Evolutionary conservation across 2,329 filamentous ascomycete genomes (phyloP).

Genomic region (Podosphaera xanthii): DNA sequence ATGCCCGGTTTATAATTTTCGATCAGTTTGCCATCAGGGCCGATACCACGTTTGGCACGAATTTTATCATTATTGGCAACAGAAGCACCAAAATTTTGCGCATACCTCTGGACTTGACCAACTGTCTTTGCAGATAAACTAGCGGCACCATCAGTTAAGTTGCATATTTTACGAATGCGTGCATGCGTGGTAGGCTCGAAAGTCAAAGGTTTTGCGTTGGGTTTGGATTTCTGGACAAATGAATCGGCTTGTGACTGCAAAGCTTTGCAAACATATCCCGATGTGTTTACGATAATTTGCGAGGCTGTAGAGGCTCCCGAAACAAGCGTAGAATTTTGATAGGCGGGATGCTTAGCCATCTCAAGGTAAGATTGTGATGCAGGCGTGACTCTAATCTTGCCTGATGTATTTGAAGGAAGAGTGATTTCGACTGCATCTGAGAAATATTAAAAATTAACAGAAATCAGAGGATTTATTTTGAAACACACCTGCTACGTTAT

Average conservation of each 20-base stretch:
- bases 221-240: conserved; percentile 62
- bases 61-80: conserved; percentile 37
- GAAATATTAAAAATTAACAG: conserved; percentile 1
- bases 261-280: conserved; percentile 53
- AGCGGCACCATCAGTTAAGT: conserved; percentile 59
- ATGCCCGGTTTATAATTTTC: conserved; percentile 66
- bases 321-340: conserved; percentile 67
- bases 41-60: conserved; percentile 32
- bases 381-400: conserved; percentile 44
- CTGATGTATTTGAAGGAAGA: conserved; percentile 41
- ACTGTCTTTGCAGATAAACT: conserved; percentile 68
- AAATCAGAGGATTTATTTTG: neutral
- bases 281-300: conserved; percentile 74
- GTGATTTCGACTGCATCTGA: conserved; percentile 60
- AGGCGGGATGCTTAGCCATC: conserved; percentile 70
- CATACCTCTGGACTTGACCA: conserved; percentile 58
- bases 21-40: conserved; percentile 40
- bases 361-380: conserved; percentile 49
- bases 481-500: conserved; percentile 69
- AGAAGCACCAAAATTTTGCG: conserved; percentile 71
- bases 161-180: conserved; percentile 71
- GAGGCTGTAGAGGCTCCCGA: conserved; percentile 74
- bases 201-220: conserved; percentile 57
- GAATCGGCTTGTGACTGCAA: conserved; percentile 55
- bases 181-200: conserved; percentile 72